Evolutionary conservation across 73 alveolate genomes (phyloP).

Genomic region (Stentor coeruleus): DNA sequence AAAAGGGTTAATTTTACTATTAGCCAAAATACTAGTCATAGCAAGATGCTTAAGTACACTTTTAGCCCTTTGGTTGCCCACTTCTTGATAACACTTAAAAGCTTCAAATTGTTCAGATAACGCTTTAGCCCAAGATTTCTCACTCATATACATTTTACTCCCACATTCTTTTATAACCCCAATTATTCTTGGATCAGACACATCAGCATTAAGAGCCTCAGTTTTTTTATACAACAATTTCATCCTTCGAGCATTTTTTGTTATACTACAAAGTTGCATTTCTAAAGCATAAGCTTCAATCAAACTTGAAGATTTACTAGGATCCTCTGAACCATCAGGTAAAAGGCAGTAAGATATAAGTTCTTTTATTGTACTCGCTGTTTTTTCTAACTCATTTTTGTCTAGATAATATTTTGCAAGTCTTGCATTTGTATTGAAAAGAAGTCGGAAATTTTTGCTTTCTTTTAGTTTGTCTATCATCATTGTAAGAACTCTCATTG

Average conservation of each 20-base stretch:
- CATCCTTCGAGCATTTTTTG: slow-evolving; percentile 33
- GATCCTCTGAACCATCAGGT: slow-evolving; percentile 44
- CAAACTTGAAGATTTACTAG: slow-evolving; percentile 33
- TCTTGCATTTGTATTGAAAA: slow-evolving; percentile 56
- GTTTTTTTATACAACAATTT: slow-evolving; percentile 56
- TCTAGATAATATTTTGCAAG: slow-evolving; percentile 61
- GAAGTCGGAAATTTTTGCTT: slow-evolving; percentile 42
- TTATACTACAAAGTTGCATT: slow-evolving; percentile 26
- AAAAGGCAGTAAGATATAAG: slow-evolving; percentile 42
- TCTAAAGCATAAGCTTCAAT: slow-evolving; percentile 37
- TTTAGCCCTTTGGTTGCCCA: slow-evolving; percentile 71
- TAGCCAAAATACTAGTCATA: slow-evolving; percentile 57
- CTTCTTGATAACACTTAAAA: slow-evolving; percentile 68
- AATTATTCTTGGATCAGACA: slow-evolving; percentile 69
- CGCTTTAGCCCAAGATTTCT: slow-evolving; percentile 70
- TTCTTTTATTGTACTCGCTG: slow-evolving; percentile 42
- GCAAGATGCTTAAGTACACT: slow-evolving; percentile 60
- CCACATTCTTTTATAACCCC: slow-evolving; percentile 75
- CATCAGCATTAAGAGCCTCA: slow-evolving; percentile 57
- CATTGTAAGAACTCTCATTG: slow-evolving; percentile 45
- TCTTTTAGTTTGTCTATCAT: slow-evolving; percentile 55
- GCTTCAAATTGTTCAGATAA: slow-evolving; percentile 63
- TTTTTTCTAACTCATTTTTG: slow-evolving; percentile 34
- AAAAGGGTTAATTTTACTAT: slow-evolving; percentile 57
- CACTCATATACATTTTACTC: slow-evolving; percentile 73